Conservation (phyloP, 2,329 filamentous ascomycete species). For the Arthrobotrys sinensis region DNA sequence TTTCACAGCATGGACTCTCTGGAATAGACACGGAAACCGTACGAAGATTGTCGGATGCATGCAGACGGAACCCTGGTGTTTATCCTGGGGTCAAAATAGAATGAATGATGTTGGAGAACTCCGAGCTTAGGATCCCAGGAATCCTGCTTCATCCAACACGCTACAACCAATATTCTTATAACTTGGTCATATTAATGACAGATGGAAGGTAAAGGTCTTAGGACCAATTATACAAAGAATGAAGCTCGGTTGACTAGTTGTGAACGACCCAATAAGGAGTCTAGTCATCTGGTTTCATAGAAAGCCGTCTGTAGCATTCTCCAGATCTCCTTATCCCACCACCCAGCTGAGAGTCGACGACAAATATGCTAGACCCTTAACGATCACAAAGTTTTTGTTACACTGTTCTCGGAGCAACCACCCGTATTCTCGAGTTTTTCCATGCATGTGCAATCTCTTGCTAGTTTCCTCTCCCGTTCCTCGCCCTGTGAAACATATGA, state of each 20-base stretch:
- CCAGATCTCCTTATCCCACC: slow-evolving; percentile 8
- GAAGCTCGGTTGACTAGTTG: background rate
- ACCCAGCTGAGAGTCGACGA: slow-evolving; percentile 10
- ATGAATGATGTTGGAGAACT: slow-evolving; percentile 47
- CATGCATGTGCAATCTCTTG: slow-evolving; percentile 45
- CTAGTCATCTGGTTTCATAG: slow-evolving; percentile 12
- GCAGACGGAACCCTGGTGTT: slow-evolving; percentile 44
- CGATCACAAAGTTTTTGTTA: slow-evolving; percentile 61
- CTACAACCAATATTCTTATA: no score
- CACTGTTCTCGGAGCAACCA: slow-evolving; percentile 48
- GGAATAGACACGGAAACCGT: slow-evolving; percentile 7
- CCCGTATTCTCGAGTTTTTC: slow-evolving; percentile 57
- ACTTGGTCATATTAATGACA: no score
- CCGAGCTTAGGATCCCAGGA: background rate
- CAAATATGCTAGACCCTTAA: slow-evolving; percentile 36
- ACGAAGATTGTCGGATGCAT: slow-evolving; percentile 47
- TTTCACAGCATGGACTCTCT: slow-evolving; percentile 28
- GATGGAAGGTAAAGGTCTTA: background rate
- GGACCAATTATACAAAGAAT: slow-evolving; percentile 4
- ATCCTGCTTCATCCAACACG: background rate
- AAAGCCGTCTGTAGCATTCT: slow-evolving; percentile 34
- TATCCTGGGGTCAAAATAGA: background rate
- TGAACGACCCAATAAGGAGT: slow-evolving; percentile 1
- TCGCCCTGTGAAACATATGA: slow-evolving; percentile 53
- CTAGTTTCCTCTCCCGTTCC: slow-evolving; percentile 20